Evolutionary conservation across 2,329 filamentous ascomycete genomes (phyloP).

Genomic region (Chaetomium globosum): DNA sequence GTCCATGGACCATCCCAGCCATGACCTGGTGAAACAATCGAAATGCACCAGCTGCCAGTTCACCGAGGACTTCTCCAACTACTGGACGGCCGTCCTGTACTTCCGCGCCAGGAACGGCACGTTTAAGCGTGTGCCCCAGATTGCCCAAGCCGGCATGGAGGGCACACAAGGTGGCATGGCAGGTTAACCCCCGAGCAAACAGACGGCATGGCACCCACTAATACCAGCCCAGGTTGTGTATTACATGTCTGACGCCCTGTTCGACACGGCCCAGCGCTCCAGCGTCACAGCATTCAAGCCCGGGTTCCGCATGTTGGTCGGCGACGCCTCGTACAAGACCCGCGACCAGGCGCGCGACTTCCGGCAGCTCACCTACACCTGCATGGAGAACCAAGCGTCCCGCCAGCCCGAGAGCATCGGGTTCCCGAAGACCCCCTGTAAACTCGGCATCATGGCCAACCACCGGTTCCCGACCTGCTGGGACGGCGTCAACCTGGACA

Average conservation of each 20-base stretch:
- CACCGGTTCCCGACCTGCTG: constrained; percentile 55
- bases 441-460: constrained; percentile 50
- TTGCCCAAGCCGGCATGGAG: constrained; percentile 43
- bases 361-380: constrained; percentile 47
- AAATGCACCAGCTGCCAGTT: constrained; percentile 38
- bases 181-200: constrained; percentile 6
- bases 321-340: constrained; percentile 41
- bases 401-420: constrained; percentile 45
- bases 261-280: constrained; percentile 42
- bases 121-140: constrained; percentile 33
- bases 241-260: constrained; percentile 49
- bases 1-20: constrained; percentile 34
- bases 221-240: constrained; percentile 45
- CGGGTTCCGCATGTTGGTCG: constrained; percentile 50
- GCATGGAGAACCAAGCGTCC: constrained; percentile 45
- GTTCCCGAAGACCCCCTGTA: constrained; percentile 46
- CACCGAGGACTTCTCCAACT: constrained; percentile 38
- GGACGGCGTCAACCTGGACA: constrained; percentile 55
- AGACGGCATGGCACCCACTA: not conserved
- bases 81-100: constrained; percentile 39
- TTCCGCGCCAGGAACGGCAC: constrained; percentile 36
- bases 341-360: constrained; percentile 43
- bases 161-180: constrained; percentile 49
- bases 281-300: constrained; percentile 49
- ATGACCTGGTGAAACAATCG: constrained; percentile 31